phyloP scores from a whole-genome alignment of 192 early-diverging fungal genomes.

The Podila clonocystis region DNA sequence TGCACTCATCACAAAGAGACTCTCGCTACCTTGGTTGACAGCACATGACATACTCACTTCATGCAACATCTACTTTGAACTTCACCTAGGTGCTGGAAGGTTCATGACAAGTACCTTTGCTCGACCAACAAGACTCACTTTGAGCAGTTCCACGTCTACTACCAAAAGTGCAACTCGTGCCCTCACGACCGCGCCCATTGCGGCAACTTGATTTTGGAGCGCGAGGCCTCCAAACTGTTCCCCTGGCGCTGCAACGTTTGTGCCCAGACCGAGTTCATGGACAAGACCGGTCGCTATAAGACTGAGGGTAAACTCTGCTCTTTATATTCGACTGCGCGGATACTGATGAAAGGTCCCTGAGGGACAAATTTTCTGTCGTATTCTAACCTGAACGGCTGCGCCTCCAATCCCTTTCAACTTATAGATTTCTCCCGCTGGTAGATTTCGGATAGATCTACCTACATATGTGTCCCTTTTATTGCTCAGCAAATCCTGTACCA shows the following conservation, averaged over 20 bases:
- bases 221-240: constrained; percentile 47
- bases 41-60: no score
- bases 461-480: neutral
- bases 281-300: constrained; percentile 46
- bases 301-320: constrained; percentile 25
- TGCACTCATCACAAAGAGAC: no score
- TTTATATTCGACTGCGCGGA: neutral
- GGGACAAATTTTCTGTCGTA: neutral
- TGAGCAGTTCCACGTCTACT: constrained; percentile 49
- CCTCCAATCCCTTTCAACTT: constrained; percentile 1
- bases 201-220: constrained; percentile 43
- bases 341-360: neutral
- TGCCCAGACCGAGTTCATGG: constrained; percentile 49
- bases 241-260: constrained; percentile 49
- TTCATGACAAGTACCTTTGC: constrained; percentile 51
- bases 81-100: constrained; percentile 45
- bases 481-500: neutral
- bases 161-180: constrained; percentile 53
- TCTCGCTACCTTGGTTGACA: no score
- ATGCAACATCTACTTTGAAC: neutral
- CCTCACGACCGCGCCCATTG: constrained; percentile 51
- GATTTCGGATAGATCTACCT: neutral
- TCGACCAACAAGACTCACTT: constrained; percentile 42
- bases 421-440: constrained; percentile 52
- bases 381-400: neutral